Base-by-base conservation (phyloP, 129 eudicot genomes). In the Helichrysum umbraculigerum region DNA sequence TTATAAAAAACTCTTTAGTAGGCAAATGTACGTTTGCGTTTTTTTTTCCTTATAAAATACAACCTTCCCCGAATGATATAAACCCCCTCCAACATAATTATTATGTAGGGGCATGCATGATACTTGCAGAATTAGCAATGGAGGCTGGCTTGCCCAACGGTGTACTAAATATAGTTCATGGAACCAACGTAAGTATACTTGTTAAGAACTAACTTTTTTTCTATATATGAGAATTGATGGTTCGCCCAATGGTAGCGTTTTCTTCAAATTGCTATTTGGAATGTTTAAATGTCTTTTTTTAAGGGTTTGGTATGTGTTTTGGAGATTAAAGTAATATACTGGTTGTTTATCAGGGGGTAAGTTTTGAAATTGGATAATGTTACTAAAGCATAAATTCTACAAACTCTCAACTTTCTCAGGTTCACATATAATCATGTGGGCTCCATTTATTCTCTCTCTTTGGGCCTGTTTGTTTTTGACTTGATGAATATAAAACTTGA, bases 71-170 rank as follows among this genome's bases (percentile, higher is more conserved):
- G 7, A 29, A 57, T 57, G 62, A 57, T 20, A 19, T 19, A 60
- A 33, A 25, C 59, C 56, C 33, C 41, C 34, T 16, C n/a, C 51
- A 5, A 33, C 1, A 15, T 25, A 66, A 42, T 50, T 63, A 11
- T 66, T 42, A 72, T 81, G 52, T 70, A 93, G 98, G 93, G 78
- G 94, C 99, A 65, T 94, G 97, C 56, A 86, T 94, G 87, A 83
- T 83, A 71, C 88, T 94, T 74, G 99, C 99, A 64, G 97, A 94
- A 84, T 81, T 94, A 87, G 99, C 97, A 22, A 86, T 79, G 92
- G 99, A 94, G 82, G 99, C 99, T 80, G 99, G 99, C 71, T 89
- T 94, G 84, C 99, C 99, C 35, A 82, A 86, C 12, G 99, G 99
- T 32, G 99, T 91, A 50, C 79, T 94, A 72, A 94, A 91, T 75